Base-by-base conservation (phyloP, 495 filamentous ascomycete species). In the Aspergillus saccharolyticus region DNA sequence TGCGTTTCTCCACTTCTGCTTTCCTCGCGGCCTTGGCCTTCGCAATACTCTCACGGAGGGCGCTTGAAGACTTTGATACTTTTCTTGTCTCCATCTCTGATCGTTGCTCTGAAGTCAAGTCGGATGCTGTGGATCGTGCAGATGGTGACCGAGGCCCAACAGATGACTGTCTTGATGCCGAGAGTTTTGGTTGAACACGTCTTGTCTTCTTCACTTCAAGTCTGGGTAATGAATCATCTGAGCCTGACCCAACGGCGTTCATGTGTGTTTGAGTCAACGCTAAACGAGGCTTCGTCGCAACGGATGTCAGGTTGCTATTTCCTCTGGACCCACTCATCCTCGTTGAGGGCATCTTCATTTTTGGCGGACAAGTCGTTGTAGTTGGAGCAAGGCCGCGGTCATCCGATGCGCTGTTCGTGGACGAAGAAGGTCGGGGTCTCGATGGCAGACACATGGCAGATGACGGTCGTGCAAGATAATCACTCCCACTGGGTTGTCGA, bases 11-110 rank as follows among this genome's bases (percentile, higher is more conserved):
- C 22, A 69, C 67, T 12, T 82, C 80, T 17, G 83, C 84, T 50
- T 86, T 83, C 49, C 84, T 83, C 39, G 91, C 91, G 12, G 91
- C 93, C 67, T 93, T 96, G 8, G 94, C 94, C 68, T 90, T 94
- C 44, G 92, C 91, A 64, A 98, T 97, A 56, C 89, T 90, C 49
- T 97, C 91, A 17, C 94, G 82, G 45, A 98, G 69, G 2, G 91
- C 87, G 39, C 81, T 80, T 2, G 94, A 97, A 1, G 91, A 89
- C 63, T 88, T 92, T 10, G 82, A 73, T 5, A 61, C 71, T 63
- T 77, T 81, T 45, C 74, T 70, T 16, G 55, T 47, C 57, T 77
- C 70, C 44, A 51, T 49, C 52, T 74, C 66, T n/a, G 61, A 55
- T 42, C 69, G 63, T 55, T 67, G 66, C 24, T 72, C 65, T 4